A percentile compares a stretch with the other conserved stretches of the same genome.
phyloP scores from a whole-genome alignment of 1,139 yeast genomes.

The Scheffersomyces cryptocercus region DNA sequence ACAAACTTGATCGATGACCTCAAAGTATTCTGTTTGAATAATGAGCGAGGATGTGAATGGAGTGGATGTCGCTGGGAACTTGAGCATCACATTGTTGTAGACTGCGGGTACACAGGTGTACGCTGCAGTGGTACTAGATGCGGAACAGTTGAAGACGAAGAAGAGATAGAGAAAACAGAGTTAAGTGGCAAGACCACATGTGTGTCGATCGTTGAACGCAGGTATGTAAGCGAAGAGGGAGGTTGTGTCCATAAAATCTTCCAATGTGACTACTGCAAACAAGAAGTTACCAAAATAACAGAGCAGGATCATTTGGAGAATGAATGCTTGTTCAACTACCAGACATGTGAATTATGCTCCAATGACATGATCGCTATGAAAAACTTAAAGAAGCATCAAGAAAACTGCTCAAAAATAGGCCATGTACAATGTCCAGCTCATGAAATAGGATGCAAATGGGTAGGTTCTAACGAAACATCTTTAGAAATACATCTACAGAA shows the following conservation, averaged over 20 bases:
- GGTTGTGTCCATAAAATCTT: slow-evolving; percentile 36
- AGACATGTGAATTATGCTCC: slow-evolving; percentile 40
- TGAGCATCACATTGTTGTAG: slow-evolving; percentile 49
- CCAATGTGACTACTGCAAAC: slow-evolving; percentile 43
- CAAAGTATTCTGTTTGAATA: slow-evolving; percentile 55
- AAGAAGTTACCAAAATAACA: slow-evolving; percentile 29
- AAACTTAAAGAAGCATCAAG: slow-evolving; percentile 33
- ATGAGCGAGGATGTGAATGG: slow-evolving; percentile 59
- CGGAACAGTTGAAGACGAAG: slow-evolving; percentile 3
- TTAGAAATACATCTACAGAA: slow-evolving; percentile 39
- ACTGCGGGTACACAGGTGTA: slow-evolving; percentile 56
- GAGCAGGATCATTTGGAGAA: slow-evolving; percentile 34
- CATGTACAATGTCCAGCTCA: slow-evolving; percentile 41
- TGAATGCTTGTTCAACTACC: slow-evolving; percentile 43
- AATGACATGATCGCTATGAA: slow-evolving; percentile 44
- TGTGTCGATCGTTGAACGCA: slow-evolving; percentile 20
- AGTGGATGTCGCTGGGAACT: slow-evolving; percentile 62
- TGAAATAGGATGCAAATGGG: slow-evolving; percentile 43
- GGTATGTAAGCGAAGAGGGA: slow-evolving; percentile 16
- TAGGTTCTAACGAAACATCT: slow-evolving; percentile 39
- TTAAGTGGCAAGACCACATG: slow-evolving; percentile 12
- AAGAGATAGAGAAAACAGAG: not conserved
- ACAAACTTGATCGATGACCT: slow-evolving; percentile 65
- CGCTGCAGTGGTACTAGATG: slow-evolving; percentile 36
- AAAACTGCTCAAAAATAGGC: slow-evolving; percentile 35